Evolutionary conservation across 768 basidiomycete genomes (phyloP).

Genomic region (Agaricus blazei): DNA sequence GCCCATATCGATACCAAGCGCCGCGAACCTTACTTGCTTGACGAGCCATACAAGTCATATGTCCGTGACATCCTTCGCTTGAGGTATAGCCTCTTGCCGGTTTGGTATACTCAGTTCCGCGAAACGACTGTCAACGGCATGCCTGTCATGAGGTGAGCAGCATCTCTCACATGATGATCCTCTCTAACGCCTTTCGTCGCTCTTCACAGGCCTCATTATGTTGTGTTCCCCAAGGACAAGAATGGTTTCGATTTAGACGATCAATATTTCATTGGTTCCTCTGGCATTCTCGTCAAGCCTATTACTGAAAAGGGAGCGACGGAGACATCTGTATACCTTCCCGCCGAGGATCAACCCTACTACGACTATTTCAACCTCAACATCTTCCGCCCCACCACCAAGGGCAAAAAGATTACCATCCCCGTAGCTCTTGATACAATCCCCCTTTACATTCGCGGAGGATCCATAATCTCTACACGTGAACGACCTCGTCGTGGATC

Average conservation of each 20-base stretch:
- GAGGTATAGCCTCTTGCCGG: conserved; percentile 80
- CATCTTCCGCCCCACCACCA: conserved; percentile 59
- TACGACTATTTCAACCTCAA: conserved; percentile 85
- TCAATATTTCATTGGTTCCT: conserved; percentile 87
- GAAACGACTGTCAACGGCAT: conserved; percentile 79
- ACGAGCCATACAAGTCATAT: conserved; percentile 84
- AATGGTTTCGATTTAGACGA: conserved; percentile 87
- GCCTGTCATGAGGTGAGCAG: conserved; percentile 72
- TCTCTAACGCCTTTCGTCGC: neutral
- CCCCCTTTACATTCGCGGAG: conserved; percentile 86
- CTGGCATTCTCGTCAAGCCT: conserved; percentile 89
- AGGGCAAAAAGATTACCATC: conserved; percentile 69
- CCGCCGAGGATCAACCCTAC: conserved; percentile 84
- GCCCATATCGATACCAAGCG: conserved; percentile 98
- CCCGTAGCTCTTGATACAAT: conserved; percentile 73
- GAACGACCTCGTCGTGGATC: conserved; percentile 86
- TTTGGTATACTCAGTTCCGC: conserved; percentile 98
- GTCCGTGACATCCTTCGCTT: conserved; percentile 74
- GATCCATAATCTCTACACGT: conserved; percentile 83
- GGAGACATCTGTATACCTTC: conserved; percentile 71
- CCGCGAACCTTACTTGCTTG: conserved; percentile 89
- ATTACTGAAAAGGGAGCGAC: conserved; percentile 70
- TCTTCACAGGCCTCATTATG: conserved; percentile 80
- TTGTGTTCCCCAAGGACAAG: conserved; percentile 86
- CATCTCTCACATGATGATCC: neutral